Base-by-base conservation (phyloP, 148 eudicot species). In the Vaccinium vitisidaea region DNA sequence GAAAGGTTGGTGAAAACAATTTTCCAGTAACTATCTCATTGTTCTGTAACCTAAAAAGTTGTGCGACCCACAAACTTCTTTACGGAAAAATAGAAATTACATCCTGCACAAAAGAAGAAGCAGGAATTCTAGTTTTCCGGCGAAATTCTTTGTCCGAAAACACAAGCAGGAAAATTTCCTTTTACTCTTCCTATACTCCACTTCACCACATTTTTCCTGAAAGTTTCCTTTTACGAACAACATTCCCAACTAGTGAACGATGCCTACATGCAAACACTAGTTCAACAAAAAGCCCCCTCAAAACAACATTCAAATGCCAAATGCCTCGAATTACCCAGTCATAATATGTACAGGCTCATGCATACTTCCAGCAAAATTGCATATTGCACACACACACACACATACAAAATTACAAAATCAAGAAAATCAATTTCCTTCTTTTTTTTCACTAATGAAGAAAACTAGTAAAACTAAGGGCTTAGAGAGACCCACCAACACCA, bases 401-500 rank as follows among this genome's bases (percentile, higher is more conserved):
- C 3, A n/a, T 3, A 21, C n/a, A 61, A 21, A 8, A 52, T 4
- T 2, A 25, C 8, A 10, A 78, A 54, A 78, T 10, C 13, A 55
- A 8, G 6, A 14, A 74, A 74, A 27, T 27, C 2, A 27, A 11
- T 15, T 43, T 43, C 6, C 46, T 43, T 4, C 0, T 4, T 43
- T 43, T 4, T 5, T 4, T 43, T 0, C 46, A 43, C 46, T 12
- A 27, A 55, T 82, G 11, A 19, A 75, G 12, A 9, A 43, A 43
- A 43, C 46, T 43, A 43, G 46, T 43, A 43, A 43, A 43, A 43
- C 46, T 43, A 81, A 43, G 16, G 23, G 36, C 15, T 56, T 73
- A 83, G 61, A 70, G 77, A 74, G 13, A 79, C 87, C 75, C 78
- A 90, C 94, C 92, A 55, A 85, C 75, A 88, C 94, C 92, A 50